Evolutionary conservation across 2,329 filamentous ascomycete genomes (phyloP), one percentile per base, ranked within the genome.

Genomic region (Immersiporthe knoxdaviesiana): DNA sequence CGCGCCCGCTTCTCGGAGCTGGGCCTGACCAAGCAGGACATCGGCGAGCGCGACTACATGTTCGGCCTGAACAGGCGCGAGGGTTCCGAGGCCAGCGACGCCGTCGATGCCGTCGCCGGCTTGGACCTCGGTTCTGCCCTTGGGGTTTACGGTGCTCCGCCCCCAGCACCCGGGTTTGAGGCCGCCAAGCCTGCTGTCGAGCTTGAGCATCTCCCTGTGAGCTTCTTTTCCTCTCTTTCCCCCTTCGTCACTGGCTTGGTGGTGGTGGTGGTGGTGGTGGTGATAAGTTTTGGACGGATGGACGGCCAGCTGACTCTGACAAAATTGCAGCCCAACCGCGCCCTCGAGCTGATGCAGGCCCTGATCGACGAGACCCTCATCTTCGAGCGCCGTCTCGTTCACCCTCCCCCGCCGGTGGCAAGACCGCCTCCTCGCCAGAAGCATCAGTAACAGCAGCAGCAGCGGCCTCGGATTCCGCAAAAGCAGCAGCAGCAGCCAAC

Each of bases 301-400:
- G 37, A 44, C 21, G 66, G 7, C 3, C 18, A 24, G 64, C 67
- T 69, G 50, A 71, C 56, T 50, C 56, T 52, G 21, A 27, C 37
- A 63, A 65, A 63, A 82, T 56, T 56, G 66, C 66, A 82, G 78
- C 76, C 81, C 72, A 75, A 78, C 14, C 78, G 79, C 63, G 76
- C 78, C 52, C 76, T 76, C 59, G 67, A 73, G 41, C 75, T 83
- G 41, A 75, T 84, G 37, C 68, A 74, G 27, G 72, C 74, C 35
- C 73, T 80, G 63, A 72, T 83, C 66, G 80, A 81, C 41, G 65
- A 77, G 35, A 75, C 72, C 64, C 76, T 83, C 41, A 76, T 77
- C 68, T 83, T 83, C 75, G 64, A 74, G 44, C 81, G 81, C 54
- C 79, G 79, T 67, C 75, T 78, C 58, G 80, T 79, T 72, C 72